Conservation (phyloP, 805 yeast species). For the Wickerhamiella dianesei region DNA sequence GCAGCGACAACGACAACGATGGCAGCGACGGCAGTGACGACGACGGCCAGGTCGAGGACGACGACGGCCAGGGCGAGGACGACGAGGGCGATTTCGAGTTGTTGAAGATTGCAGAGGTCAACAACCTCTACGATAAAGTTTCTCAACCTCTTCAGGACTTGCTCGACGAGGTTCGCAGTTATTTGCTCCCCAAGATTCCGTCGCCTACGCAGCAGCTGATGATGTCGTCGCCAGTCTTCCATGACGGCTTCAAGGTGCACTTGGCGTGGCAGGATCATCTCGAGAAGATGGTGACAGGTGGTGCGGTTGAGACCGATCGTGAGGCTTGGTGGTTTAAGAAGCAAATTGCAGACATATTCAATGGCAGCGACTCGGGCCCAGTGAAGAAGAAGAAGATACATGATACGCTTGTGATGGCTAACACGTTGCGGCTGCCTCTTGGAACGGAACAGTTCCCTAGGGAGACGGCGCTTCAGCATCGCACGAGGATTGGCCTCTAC, state of each 20-base stretch:
- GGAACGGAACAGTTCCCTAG: too few species aligned
- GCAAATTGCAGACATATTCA: not conserved
- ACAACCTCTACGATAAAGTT: not conserved
- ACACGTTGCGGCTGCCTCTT: too few species aligned
- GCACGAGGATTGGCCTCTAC: not conserved
- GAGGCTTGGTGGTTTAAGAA: not conserved
- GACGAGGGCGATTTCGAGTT: slow-evolving; percentile 11
- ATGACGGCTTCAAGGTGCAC: not conserved
- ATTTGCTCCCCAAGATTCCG: not conserved
- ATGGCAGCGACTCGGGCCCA: too few species aligned
- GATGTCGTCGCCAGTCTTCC: not conserved
- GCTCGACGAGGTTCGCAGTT: too few species aligned
- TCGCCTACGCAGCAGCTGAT: not conserved
- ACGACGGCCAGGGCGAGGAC: slow-evolving; percentile 12
- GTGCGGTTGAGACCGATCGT: not conserved
- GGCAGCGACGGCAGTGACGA: too few species aligned
- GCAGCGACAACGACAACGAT: too few species aligned
- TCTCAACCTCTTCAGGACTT: too few species aligned
- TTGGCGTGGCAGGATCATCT: not conserved
- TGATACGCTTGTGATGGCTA: too few species aligned
- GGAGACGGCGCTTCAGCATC: not conserved
- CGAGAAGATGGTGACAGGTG: not conserved
- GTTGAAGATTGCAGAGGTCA: slow-evolving; percentile 5
- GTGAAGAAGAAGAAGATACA: too few species aligned
- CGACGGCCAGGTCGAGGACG: slow-evolving; percentile 6